Percentiles rank a stretch among this genome's conserved stretches.
These are phyloP conservation scores for Huntiella savannae DNA, from an alignment of 2,329 filamentous ascomycete genomes.

Conservation along the genomic window DNA sequence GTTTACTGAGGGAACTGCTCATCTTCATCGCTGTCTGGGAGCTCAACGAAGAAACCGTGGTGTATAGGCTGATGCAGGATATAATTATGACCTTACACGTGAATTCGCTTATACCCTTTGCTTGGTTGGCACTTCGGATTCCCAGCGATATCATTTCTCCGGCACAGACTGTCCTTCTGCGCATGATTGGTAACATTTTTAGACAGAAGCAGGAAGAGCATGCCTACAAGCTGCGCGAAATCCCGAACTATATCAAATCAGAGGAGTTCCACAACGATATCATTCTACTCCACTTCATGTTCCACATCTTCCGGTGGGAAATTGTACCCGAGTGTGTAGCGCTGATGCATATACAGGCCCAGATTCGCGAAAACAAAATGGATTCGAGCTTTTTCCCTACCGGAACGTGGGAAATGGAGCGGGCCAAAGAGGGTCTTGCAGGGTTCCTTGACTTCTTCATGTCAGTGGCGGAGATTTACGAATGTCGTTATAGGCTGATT, in stretches of 20 bases:
- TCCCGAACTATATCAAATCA: conserved; percentile 10
- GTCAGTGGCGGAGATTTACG: conserved; percentile 67
- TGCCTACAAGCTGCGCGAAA: neutral
- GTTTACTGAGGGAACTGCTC: conserved; percentile 71
- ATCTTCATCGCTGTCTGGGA: conserved; percentile 98
- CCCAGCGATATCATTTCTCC: conserved; percentile 93
- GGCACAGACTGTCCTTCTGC: conserved; percentile 80
- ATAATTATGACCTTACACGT: conserved; percentile 87
- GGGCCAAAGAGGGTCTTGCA: conserved; percentile 83
- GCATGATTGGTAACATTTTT: conserved; percentile 39
- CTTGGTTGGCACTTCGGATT: conserved; percentile 79
- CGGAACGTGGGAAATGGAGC: conserved; percentile 94
- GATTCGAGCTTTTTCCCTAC: conserved; percentile 79
- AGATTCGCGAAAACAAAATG: conserved; percentile 59
- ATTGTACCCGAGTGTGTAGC: conserved; percentile 89
- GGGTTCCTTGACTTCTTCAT: conserved; percentile 90
- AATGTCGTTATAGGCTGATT: conserved; percentile 67
- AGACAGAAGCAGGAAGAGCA: conserved; percentile 8
- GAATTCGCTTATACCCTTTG: conserved; percentile 74
- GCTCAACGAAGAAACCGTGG: conserved; percentile 76
- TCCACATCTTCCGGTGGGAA: conserved; percentile 76
- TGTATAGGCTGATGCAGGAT: conserved; percentile 91
- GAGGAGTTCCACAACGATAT: conserved; percentile 9
- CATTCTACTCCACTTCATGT: conserved; percentile 60
- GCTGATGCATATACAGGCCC: conserved; percentile 81